Base-by-base conservation (phyloP, 495 filamentous ascomycete genomes). In the Evernia prunastri region DNA sequence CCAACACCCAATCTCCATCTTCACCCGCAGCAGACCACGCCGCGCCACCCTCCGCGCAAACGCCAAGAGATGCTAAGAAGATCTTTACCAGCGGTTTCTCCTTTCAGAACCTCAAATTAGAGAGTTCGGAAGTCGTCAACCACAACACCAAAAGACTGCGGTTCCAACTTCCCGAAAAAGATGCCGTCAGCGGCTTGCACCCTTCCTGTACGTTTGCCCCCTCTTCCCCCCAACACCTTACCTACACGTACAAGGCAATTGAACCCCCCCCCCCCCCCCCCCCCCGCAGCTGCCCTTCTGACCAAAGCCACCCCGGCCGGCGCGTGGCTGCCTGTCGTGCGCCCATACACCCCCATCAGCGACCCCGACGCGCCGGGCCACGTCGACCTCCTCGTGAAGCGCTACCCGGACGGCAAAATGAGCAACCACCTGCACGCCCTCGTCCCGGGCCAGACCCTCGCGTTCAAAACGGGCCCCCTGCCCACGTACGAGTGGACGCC, bases 101-200 rank as follows among this genome's bases (percentile, higher is more conserved):
- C 45, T 51, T 51, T 10, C 56, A 36, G n/a, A 18, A 40, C 13
- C 56, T 58, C 1, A 58, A n/a, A 29, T 7, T 58, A 36, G 29
- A 58, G 11, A 58, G 56, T 35, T 36, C 37, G 67, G 87, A 91
- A 77, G 70, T 73, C 18, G 74, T 96, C 76, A 96, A 88, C 78
- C 86, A 89, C 79, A 96, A 96, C 81, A 92, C 91, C 63, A 96
- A 96, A 86, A 82, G 79, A 54, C 78, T 96, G 71, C 86, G 89
- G 68, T 96, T 96, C 77, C 81, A 82, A 49, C 85, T 95, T 33
- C 88, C 89, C n/a, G 76, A 81, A 25, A 53, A 72, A n/a, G 67
- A 75, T 23, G 71, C 74, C 11, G 68, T 74, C 39, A 83, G 80
- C 67, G 85, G 85, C 2, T 67, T 87, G 6, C 51, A 70, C 11